Conservation (phyloP, 2,329 filamentous ascomycete genomes). For the Pestalotiopsis sp. region DNA sequence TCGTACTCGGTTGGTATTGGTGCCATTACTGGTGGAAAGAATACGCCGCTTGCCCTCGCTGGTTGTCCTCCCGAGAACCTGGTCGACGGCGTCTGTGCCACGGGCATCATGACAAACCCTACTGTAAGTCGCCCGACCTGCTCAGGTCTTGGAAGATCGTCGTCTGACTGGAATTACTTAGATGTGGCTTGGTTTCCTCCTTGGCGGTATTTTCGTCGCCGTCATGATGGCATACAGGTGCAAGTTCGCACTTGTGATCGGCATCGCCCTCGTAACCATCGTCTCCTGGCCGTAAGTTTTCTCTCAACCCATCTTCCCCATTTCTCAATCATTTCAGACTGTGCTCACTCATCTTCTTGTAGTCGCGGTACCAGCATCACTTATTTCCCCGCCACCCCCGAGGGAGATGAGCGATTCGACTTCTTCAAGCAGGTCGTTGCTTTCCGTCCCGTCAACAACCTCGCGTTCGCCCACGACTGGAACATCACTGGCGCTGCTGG, state of each 20-base stretch:
- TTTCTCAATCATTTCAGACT: constrained; percentile 10
- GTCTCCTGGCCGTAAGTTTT: constrained; percentile 71
- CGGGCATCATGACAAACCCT: constrained; percentile 75
- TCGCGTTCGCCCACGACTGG: constrained; percentile 69
- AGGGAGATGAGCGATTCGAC: constrained; percentile 67
- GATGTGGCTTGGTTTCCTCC: constrained; percentile 86
- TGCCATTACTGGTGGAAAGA: constrained; percentile 70
- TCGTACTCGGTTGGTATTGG: constrained; percentile 85
- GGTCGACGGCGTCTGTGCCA: constrained; percentile 52
- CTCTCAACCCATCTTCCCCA: not conserved
- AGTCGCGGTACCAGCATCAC: constrained; percentile 70
- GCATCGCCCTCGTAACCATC: constrained; percentile 72
- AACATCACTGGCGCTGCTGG: constrained; percentile 54
- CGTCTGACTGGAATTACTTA: constrained; percentile 26
- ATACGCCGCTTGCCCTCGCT: constrained; percentile 75
- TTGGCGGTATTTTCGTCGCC: constrained; percentile 77
- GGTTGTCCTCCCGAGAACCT: constrained; percentile 67
- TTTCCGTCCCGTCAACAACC: constrained; percentile 70
- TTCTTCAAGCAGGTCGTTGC: constrained; percentile 75
- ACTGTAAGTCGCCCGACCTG: constrained; percentile 49
- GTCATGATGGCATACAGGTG: constrained; percentile 79
- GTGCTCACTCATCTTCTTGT: constrained; percentile 15
- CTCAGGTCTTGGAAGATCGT: too few species aligned
- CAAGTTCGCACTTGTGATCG: constrained; percentile 75
- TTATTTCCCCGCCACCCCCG: constrained; percentile 68